Base-by-base conservation (phyloP, 1,284 basidiomycete species). In the Ustilago bromivora region DNA sequence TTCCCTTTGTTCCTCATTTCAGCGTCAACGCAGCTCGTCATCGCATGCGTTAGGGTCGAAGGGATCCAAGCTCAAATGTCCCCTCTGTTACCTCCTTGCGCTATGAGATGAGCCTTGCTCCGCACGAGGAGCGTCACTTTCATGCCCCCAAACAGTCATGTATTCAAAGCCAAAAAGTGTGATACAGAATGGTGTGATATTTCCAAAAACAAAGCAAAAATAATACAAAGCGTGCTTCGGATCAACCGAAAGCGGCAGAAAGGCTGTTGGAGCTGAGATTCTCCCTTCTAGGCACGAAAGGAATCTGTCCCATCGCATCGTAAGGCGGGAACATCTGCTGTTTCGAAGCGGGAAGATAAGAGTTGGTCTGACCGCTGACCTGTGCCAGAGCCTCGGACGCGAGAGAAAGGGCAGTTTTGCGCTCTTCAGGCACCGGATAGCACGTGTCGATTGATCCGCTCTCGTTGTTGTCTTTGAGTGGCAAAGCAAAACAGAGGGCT, bases 191-290 rank as follows among this genome's bases (percentile, higher is more conserved):
- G 47, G 28, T 40, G 53, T 36, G 23, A 32, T 53, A 62, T 64
- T 28, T 66, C 64, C 70, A 60, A 46, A 52, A 32, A 70, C 55
- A 58, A 60, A 66, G 63, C 38, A 46, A 64, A 47, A 12, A 55
- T 10, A 61, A 63, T 63, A 63, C 65, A 68, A 67, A 57, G 52
- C 36, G 53, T 28, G 13, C 13, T 9, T 3, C n/a, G 11, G 19
- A n/a, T 65, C 55, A 73, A 34, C 71, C 61, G 31, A 73, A 68
- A 10, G 71, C 71, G 31, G 71, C 62, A 28, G 71, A 73, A 17
- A 73, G 71, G 15, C 71, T 73, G 61, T 73, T 73, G 17, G 54
- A 57, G 28, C 52, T 36, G 49, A 73, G 55, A 5, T 47, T 55
- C n/a, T 73, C 71, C 46, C 57, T 60, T 23, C 55, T 56, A 15